Conservation (phyloP, 106 monocot genomes). For the Dioscorea alata region DNA sequence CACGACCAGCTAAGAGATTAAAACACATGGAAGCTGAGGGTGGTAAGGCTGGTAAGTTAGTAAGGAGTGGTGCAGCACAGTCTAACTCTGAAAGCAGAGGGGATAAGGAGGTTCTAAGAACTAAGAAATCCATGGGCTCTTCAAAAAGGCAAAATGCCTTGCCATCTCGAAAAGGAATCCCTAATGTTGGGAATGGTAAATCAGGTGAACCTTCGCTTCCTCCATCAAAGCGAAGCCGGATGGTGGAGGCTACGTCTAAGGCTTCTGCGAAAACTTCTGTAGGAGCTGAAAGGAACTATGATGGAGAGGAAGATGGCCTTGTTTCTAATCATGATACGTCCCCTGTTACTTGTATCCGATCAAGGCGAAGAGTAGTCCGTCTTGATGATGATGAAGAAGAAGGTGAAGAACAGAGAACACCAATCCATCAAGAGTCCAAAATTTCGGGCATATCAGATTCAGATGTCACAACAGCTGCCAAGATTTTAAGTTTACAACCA, state of each 20-base stretch:
- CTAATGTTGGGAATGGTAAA: conserved; percentile 13
- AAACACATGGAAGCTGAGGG: conserved; percentile 28
- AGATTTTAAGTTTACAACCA: conserved; percentile 3
- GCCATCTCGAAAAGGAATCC: conserved; percentile 7
- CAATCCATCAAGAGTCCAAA: conserved; percentile 43
- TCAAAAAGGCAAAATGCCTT: conserved; percentile 18
- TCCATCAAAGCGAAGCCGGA: conserved; percentile 4
- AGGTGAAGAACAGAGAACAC: conserved; percentile 50
- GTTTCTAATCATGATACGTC: conserved; percentile 10
- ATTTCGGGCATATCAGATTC: conserved; percentile 17
- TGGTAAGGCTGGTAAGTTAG: conserved; percentile 10
- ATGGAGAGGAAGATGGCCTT: conserved; percentile 10
- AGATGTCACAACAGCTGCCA: conserved; percentile 10
- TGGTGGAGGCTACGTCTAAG: conserved; percentile 7
- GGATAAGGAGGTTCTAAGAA: conserved; percentile 18
- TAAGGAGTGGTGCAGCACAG: conserved; percentile 6
- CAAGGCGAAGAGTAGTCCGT: conserved; percentile 51
- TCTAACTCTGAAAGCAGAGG: conserved; percentile 17
- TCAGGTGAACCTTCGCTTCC: conserved; percentile 1
- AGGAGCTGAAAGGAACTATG: conserved; percentile 6
- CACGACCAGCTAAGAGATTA: conserved; percentile 39
- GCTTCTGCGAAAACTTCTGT: conserved; percentile 9
- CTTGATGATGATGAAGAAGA: conserved; percentile 57
- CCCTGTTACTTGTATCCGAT: conserved; percentile 12
- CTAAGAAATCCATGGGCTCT: conserved; percentile 12